Evolutionary conservation across 2,329 filamentous ascomycete species (phyloP).

Genomic region (Fusarium metavorans): DNA sequence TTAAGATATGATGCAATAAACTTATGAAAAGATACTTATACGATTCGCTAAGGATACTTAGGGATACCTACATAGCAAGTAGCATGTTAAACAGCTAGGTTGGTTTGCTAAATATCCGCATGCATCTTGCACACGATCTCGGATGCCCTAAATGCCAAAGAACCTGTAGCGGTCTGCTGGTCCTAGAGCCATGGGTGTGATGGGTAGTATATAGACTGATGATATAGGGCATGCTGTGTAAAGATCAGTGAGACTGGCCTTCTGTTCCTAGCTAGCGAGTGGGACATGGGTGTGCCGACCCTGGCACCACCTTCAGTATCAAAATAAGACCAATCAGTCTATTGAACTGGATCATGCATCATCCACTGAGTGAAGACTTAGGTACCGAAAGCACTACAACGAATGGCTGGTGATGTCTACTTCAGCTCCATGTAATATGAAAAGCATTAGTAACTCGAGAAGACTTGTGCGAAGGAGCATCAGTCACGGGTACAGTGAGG

Average conservation of each 20-base stretch:
- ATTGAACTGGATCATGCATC: neutral
- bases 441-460: neutral
- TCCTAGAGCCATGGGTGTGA: neutral
- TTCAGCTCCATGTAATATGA: neutral
- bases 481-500: neutral
- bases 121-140: neutral
- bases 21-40: neutral
- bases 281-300: neutral
- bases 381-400: neutral
- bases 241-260: neutral
- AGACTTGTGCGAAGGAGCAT: neutral
- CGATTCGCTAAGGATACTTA: neutral
- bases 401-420: neutral
- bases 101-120: neutral
- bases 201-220: neutral
- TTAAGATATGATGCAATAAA: neutral
- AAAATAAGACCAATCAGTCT: neutral
- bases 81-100: neutral
- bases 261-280: neutral
- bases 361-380: no score
- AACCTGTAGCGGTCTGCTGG: neutral
- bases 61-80: neutral
- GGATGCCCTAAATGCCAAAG: neutral
- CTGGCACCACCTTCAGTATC: neutral
- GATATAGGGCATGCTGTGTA: neutral